Percentiles rank a stretch among this genome's conserved stretches.
These are phyloP conservation scores for Leccinellum albellum DNA, from an alignment of 768 basidiomycete genomes.

Conservation along the genomic window DNA sequence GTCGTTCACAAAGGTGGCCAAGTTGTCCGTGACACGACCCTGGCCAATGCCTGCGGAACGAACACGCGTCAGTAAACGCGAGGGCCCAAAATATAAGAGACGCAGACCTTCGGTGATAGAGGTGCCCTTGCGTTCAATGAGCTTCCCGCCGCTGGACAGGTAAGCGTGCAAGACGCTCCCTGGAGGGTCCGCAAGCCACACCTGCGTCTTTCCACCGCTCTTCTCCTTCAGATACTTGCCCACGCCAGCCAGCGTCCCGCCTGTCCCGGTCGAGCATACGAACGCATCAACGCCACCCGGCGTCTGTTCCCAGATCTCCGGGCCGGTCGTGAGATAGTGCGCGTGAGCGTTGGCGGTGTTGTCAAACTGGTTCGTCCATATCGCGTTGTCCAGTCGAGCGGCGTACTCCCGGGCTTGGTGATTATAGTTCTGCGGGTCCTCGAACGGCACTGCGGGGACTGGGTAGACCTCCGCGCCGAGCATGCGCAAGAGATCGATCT, in stretches of 20 bases:
- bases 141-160: slow-evolving; percentile 72
- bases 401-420: slow-evolving; percentile 94
- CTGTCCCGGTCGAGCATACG: slow-evolving; percentile 91
- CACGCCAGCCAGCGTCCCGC: slow-evolving; percentile 90
- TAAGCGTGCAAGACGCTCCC: slow-evolving; percentile 89
- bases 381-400: slow-evolving; percentile 64
- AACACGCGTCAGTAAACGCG: not conserved
- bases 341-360: slow-evolving; percentile 87
- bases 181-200: slow-evolving; percentile 96
- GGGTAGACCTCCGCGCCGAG: slow-evolving; percentile 95
- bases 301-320: slow-evolving; percentile 95
- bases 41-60: slow-evolving; percentile 83
- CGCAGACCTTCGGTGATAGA: slow-evolving; percentile 85
- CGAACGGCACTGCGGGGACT: slow-evolving; percentile 94
- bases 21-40: slow-evolving; percentile 90
- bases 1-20: slow-evolving; percentile 74
- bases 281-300: slow-evolving; percentile 81
- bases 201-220: slow-evolving; percentile 71
- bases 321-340: slow-evolving; percentile 89
- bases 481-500: slow-evolving; percentile 96
- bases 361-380: slow-evolving; percentile 99
- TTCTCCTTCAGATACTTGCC: slow-evolving; percentile 83
- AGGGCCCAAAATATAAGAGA: not conserved
- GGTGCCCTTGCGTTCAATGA: slow-evolving; percentile 74
- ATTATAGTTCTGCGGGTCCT: slow-evolving; percentile 95